Base-by-base conservation (phyloP, 768 basidiomycete species). In the Mycena kentingensis region DNA sequence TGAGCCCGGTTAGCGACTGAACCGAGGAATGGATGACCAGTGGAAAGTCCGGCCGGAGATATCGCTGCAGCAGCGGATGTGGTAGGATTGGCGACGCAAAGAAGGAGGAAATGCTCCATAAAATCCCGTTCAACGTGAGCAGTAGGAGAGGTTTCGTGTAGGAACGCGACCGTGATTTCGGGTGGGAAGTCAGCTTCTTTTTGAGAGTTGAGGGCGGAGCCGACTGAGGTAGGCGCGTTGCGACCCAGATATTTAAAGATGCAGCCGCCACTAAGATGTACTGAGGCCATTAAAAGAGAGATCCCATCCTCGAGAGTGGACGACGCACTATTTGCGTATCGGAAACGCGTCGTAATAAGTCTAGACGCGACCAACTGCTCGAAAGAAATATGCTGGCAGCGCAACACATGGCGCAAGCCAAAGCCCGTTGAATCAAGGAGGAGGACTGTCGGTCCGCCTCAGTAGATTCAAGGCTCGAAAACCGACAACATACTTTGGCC, bases 1-100 rank as follows among this genome's bases (percentile, higher is more conserved):
- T 82, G 13, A 87, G 73, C 1, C 94, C 94, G 1, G 91, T 95
- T n/a, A 79, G 67, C 18, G 88, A 88, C 49, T 83, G 76, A 18
- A 77, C 77, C 1, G 87, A 78, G 2, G 81, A 89, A 43, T 87
- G 79, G 22, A 93, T 80, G 29, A 76, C 80, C n/a, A 90, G 70
- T 3, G 82, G 80, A 52, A 76, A 76, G 26, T 64, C 68, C 2
- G 80, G 80, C 55, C 80, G 82, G 25, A 67, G 71, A 61, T 80
- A 84, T 4, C 81, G 74, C 50, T 73, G 66, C 24, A 61, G 52
- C 15, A 83, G 66, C 31, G 82, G 84, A 63, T 80, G 78, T 2
- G 77, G 77, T 28, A 88, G 76, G 16, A 82, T 77, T 10, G 84
- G 85, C 42, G 83, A 80, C 19, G 66, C 70, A n/a, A 85, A 55